Evolutionary conservation across 441 rosid species (phyloP).

Genomic region (Adansonia madagascariensis): DNA sequence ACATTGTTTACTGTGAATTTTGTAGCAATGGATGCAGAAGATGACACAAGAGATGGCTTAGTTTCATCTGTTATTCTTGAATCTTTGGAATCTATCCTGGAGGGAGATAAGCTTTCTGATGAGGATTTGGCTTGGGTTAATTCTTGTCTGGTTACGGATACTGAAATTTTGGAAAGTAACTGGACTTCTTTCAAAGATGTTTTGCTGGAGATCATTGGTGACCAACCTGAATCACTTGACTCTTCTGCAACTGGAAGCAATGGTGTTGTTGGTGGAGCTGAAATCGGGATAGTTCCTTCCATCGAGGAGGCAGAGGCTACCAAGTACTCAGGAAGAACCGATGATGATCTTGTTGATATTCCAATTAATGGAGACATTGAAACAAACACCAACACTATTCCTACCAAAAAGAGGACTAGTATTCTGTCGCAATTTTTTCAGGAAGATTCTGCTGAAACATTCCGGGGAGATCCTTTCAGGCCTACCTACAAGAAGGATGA

Average conservation of each 20-base stretch:
- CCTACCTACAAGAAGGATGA: constrained; percentile 44
- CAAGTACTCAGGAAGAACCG: constrained; percentile 16
- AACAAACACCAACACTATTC: constrained; percentile 19
- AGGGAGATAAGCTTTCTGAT: constrained; percentile 48
- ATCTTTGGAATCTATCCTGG: constrained; percentile 35
- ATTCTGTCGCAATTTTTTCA: constrained; percentile 29
- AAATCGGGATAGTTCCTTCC: constrained; percentile 32
- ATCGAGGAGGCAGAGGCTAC: constrained; percentile 29
- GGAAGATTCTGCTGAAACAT: constrained; percentile 35
- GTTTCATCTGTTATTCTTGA: constrained; percentile 38
- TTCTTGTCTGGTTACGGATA: constrained; percentile 65
- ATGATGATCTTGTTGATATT: constrained; percentile 18
- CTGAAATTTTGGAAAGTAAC: constrained; percentile 46
- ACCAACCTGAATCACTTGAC: constrained; percentile 39
- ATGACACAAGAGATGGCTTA: constrained; percentile 41
- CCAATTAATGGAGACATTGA: constrained; percentile 29
- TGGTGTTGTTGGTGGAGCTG: constrained; percentile 28
- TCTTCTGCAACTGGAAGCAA: constrained; percentile 29
- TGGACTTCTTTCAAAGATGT: constrained; percentile 65
- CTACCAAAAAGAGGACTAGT: constrained; percentile 30
- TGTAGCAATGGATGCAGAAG: constrained; percentile 55
- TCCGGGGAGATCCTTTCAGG: constrained; percentile 38
- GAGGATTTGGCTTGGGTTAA: constrained; percentile 82
- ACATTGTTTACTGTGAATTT: neutral
- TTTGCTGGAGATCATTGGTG: constrained; percentile 50